Evolutionary conservation across 768 basidiomycete genomes (phyloP), one percentile per base, ranked within the genome.

Genomic region (Pleurotus tuber-regium): DNA sequence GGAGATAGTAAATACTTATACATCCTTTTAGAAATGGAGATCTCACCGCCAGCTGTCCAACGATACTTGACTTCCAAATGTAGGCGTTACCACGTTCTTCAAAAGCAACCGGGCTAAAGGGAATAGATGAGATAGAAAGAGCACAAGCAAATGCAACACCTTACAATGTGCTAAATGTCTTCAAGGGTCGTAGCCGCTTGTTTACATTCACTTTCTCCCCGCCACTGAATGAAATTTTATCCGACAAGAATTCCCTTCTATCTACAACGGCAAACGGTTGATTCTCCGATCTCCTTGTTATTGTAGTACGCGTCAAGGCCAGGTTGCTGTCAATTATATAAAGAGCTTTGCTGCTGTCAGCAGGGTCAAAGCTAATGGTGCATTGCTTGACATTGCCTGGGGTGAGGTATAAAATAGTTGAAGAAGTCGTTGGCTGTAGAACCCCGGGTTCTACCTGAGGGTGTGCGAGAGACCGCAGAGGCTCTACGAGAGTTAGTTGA

Each of bases 41-140:
- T n/a, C 50, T 44, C 43, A 65, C 63, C 29, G 61, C 56, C 38
- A 63, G 48, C 51, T 57, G 57, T 4, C 54, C 55, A 31, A 59
- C 58, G 7, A 51, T 38, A 16, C 56, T 59, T 2, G 50, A 50
- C 16, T 55, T 56, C 63, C 63, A 65, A 33, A 60, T 55, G 25
- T 61, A 65, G 4, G 39, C 53, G 8, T 50, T 41, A n/a, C 53
- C 59, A 5, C 50, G 10, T 36, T 51, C 59, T 38, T 64, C 54
- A 26, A 65, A 64, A 1, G 63, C 56, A 8, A 60, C 58, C 12
- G 64, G 64, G 47, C 63, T 65, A 36, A 18, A 16, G 23, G 4
- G 18, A 25, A 36, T 23, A 40, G 23, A 24, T 40, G 26, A 43
- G 1, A n/a, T 18, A 26, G 12, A 19, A 23, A 28, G n/a, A n/a